These are phyloP conservation scores for Hemisphaericaspora lyxosophila DNA, from an alignment of 1,139 yeast species.

Conservation along the genomic window DNA sequence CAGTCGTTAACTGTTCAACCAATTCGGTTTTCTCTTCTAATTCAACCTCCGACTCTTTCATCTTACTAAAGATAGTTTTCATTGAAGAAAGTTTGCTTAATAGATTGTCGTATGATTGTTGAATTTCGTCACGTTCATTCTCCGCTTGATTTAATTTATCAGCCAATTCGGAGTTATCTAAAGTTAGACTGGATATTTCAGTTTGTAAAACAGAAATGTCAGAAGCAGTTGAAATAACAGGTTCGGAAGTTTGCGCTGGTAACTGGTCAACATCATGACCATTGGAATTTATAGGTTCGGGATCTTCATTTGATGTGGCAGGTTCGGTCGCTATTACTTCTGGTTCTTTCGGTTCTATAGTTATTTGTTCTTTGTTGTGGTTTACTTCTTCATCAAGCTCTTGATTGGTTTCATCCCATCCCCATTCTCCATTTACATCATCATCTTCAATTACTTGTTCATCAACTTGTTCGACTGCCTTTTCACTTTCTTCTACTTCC, in stretches of 20 bases:
- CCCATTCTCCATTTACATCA: too few species aligned
- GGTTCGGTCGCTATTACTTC: neutral
- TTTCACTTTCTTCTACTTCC: neutral
- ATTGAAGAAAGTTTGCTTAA: conserved; percentile 75
- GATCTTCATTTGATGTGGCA: neutral
- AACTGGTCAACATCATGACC: neutral
- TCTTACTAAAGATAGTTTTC: conserved; percentile 71
- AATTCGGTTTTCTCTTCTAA: conserved; percentile 56
- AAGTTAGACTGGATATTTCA: conserved; percentile 1
- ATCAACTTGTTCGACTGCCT: too few species aligned
- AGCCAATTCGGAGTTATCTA: conserved; percentile 5
- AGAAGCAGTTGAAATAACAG: neutral
- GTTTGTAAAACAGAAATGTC: neutral
- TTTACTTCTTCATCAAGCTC: too few species aligned
- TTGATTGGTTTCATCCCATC: too few species aligned
- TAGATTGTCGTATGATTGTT: conserved; percentile 72
- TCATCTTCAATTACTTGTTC: too few species aligned
- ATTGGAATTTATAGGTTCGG: neutral
- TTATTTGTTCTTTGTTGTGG: too few species aligned
- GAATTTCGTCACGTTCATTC: conserved; percentile 63
- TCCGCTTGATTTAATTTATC: conserved; percentile 16
- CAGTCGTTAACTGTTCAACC: conserved; percentile 26
- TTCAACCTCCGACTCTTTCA: conserved; percentile 75
- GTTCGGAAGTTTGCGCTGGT: neutral
- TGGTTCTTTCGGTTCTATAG: neutral